Conservation (phyloP, 2,329 filamentous ascomycete genomes). For the Cladosporium velox region DNA sequence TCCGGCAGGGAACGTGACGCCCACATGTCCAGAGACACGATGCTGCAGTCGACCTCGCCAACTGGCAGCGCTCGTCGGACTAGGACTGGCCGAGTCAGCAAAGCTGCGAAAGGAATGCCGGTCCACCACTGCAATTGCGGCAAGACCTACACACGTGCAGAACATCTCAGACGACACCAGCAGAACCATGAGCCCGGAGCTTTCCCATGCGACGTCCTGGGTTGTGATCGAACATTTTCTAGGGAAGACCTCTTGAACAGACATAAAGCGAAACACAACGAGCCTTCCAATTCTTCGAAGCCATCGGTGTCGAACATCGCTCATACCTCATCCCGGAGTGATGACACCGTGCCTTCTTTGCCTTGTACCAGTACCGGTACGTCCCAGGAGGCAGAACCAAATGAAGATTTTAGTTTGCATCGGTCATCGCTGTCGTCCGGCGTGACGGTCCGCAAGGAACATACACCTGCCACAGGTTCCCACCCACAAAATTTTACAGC, state of each 20-base stretch:
- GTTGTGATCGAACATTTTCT: conserved; percentile 47
- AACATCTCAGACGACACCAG: conserved; percentile 51
- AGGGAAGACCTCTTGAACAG: conserved; percentile 48
- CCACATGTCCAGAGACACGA: conserved; percentile 23
- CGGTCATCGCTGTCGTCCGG: background rate
- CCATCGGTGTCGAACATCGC: background rate
- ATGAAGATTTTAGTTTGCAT: background rate
- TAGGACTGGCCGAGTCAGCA: conserved; percentile 50
- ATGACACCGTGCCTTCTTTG: background rate
- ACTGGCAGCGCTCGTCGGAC: conserved; percentile 39
- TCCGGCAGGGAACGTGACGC: background rate
- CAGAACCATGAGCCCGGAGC: conserved; percentile 49
- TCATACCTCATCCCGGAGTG: background rate
- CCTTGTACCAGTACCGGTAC: background rate
- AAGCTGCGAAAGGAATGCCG: conserved; percentile 50
- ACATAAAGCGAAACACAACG: conserved; percentile 44
- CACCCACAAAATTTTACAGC: conserved; percentile 23
- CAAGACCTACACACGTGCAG: conserved; percentile 51
- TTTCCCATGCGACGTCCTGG: conserved; percentile 43
- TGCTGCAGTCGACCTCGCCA: conserved; percentile 40
- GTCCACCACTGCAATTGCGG: conserved; percentile 49
- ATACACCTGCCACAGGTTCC: background rate
- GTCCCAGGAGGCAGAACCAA: background rate
- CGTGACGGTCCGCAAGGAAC: background rate
- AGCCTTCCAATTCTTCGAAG: background rate